Evolutionary conservation across 2,329 filamentous ascomycete species (phyloP).

Genomic region (Aspergillus arachidicola): DNA sequence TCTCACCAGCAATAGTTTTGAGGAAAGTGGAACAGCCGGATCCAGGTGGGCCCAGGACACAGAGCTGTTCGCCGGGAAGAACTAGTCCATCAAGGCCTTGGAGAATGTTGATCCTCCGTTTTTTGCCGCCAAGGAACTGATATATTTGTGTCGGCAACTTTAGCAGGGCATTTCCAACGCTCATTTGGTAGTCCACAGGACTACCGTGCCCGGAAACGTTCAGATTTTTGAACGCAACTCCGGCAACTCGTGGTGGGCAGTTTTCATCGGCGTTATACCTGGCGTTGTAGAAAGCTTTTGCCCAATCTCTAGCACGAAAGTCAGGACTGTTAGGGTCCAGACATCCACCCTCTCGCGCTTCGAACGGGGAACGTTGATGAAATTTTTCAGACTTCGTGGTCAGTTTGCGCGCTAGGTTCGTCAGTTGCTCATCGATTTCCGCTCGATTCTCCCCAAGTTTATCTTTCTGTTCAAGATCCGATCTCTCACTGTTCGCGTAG

Average conservation of each 20-base stretch:
- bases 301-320: slow-evolving; percentile 17
- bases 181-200: slow-evolving; percentile 32
- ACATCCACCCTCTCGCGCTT: neutral
- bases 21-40: slow-evolving; percentile 71
- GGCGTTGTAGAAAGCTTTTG: slow-evolving; percentile 16
- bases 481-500: neutral
- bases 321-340: slow-evolving; percentile 13
- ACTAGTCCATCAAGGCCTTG: slow-evolving; percentile 61
- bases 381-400: slow-evolving; percentile 3
- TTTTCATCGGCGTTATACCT: slow-evolving; percentile 11
- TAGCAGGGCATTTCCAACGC: slow-evolving; percentile 8
- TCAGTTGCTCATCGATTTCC: slow-evolving; percentile 3
- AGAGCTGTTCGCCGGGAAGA: slow-evolving; percentile 51
- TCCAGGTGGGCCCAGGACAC: slow-evolving; percentile 48
- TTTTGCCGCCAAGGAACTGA: neutral
- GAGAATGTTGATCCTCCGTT: slow-evolving; percentile 54
- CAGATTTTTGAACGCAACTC: slow-evolving; percentile 15
- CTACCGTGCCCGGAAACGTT: slow-evolving; percentile 2
- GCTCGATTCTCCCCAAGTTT: neutral
- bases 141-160: neutral
- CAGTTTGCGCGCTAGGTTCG: slow-evolving; percentile 12
- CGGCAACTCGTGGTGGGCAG: slow-evolving; percentile 6
- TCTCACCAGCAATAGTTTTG: slow-evolving; percentile 78
- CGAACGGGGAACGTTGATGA: slow-evolving; percentile 9
- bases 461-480: neutral